Percentiles rank a stretch among this genome's conserved stretches.
phyloP scores from a whole-genome alignment of 345 rosid genomes.

The Acer saccharum region DNA sequence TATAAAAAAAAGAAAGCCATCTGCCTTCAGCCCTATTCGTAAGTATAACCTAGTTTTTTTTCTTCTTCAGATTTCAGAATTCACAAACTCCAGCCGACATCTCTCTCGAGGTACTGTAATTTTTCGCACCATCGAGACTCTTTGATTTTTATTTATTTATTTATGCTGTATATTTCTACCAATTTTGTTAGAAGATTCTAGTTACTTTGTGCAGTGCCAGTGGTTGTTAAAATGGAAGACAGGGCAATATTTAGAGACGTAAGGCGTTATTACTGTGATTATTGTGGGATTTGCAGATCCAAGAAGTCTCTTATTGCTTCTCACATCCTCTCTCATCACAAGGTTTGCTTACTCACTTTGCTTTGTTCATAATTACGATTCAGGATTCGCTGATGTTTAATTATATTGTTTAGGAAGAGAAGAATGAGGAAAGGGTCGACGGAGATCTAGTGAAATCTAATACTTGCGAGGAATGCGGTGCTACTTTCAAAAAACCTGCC shows the following conservation, averaged over 20 bases:
- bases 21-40: too few species aligned
- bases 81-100: too few species aligned
- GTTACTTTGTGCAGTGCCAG: too few species aligned
- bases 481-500: slow-evolving; percentile 78
- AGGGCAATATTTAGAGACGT: slow-evolving; percentile 46
- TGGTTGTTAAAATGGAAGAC: background rate
- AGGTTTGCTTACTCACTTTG: slow-evolving; percentile 32
- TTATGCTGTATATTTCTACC: too few species aligned
- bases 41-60: too few species aligned
- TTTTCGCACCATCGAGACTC: too few species aligned
- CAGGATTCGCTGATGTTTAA: background rate
- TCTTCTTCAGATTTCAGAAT: too few species aligned
- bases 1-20: too few species aligned
- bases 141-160: too few species aligned
- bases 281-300: slow-evolving; percentile 84
- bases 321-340: slow-evolving; percentile 57
- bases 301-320: slow-evolving; percentile 70
- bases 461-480: slow-evolving; percentile 67
- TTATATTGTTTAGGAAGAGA: slow-evolving; percentile 43
- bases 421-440: slow-evolving; percentile 28
- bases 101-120: too few species aligned
- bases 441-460: slow-evolving; percentile 29
- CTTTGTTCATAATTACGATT: background rate
- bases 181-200: too few species aligned
- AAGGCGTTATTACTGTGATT: slow-evolving; percentile 70